Evolutionary conservation across 352 stramenopile species (phyloP), one percentile per base, ranked within the genome.

Genomic region (Phytophthora hybrid): DNA sequence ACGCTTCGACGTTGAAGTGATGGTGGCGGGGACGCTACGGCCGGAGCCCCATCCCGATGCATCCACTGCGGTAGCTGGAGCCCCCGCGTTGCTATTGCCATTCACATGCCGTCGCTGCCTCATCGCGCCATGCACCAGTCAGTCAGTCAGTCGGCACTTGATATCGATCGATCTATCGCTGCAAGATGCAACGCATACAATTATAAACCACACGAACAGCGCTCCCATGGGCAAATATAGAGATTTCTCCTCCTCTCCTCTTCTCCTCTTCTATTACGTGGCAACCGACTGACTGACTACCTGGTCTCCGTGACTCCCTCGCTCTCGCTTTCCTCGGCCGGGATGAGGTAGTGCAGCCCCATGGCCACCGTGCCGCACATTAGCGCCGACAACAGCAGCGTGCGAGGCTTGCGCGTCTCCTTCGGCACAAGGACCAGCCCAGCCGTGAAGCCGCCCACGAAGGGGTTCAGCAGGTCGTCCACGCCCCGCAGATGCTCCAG

Each of bases 401-500:
- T 34, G n/a, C 74, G 76, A 13, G 82, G 85, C 4, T 74, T 85
- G 44, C 80, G 77, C 62, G 90, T 19, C n/a, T 92, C 84, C 1
- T 62, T 58, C 3, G 79, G 77, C 34, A 92, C 31, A 56, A 90
- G 76, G 59, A 76, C 78, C 41, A 94, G 63, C 0, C 81, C 89
- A 4, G 87, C 86, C 8, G 79, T 76, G 62, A 92, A 93, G 1
- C 87, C 87, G 19, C 89, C 87, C 7, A 79, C 44, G 62, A 96
- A 94, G 41, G 85, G 82, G 57, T 96, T 96, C 2, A 92, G 51
- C 7, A 86, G 31, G 66, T 96, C 89, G 49, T 73, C 80, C 49
- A 73, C 76, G 32, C 83, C 81, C n/a, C 87, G 83, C 10, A 84
- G 1, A 46, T 80, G 84, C 75, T 94, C 86, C 58, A 93, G 60